Percentiles rank a stretch among this genome's conserved stretches.
These are phyloP conservation scores for Iris pallida DNA, from an alignment of 116 monocot genomes.

Conservation along the genomic window DNA sequence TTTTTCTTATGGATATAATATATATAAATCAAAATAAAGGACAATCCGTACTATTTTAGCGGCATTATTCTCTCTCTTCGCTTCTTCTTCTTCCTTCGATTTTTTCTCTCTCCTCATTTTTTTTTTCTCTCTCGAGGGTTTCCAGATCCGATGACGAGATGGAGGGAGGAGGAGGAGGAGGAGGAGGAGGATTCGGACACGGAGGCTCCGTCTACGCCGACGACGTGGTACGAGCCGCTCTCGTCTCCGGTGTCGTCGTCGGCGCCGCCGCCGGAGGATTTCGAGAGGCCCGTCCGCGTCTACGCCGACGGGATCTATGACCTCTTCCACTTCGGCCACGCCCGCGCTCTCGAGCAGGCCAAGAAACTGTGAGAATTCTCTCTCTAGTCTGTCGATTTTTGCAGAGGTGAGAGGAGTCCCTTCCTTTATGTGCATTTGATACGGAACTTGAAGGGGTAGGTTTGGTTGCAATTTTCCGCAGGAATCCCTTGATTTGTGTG, in stretches of 20 bases:
- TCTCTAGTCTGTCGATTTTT: background rate
- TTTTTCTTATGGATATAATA: no score
- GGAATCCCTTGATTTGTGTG: no score
- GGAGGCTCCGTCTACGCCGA: constrained; percentile 8
- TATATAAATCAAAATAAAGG: no score
- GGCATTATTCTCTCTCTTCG: background rate
- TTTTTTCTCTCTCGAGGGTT: background rate
- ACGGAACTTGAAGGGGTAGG: no score
- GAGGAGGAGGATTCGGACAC: background rate
- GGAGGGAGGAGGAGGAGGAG: constrained; percentile 7
- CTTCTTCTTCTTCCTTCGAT: background rate
- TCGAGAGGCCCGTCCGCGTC: constrained; percentile 18
- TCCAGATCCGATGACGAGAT: background rate
- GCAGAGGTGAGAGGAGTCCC: background rate
- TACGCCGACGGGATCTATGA: constrained; percentile 33
- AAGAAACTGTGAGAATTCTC: constrained; percentile 24
- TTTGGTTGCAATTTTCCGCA: no score
- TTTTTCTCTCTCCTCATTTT: background rate
- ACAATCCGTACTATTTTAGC: no score
- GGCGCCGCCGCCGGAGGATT: background rate
- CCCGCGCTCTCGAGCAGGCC: constrained; percentile 26
- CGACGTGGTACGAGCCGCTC: constrained; percentile 17
- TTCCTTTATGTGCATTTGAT: no score
- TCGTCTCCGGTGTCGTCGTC: background rate
- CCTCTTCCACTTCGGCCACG: constrained; percentile 30